Evolutionary conservation across 1,284 basidiomycete species (phyloP), one percentile per base, ranked within the genome.

Genomic region (Filobasidium uniguttulatum): DNA sequence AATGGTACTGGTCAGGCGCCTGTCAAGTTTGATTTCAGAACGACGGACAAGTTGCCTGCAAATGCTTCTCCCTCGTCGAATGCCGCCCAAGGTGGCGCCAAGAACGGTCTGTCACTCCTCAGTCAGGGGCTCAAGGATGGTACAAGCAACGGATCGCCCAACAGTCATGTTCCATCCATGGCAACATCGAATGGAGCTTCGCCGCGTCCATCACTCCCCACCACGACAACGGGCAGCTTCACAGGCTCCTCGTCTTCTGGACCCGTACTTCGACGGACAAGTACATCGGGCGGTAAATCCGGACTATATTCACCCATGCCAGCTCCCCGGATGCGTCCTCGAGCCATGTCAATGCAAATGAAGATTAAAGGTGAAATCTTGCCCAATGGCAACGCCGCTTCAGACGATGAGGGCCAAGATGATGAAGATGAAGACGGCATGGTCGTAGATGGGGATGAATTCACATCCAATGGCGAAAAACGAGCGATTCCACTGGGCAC

Each of bases 401-500:
- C 55, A 14, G 60, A 60, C 26, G 54, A 54, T 14, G 49, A 58
- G 22, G 50, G 19, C n/a, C 52, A 52, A 8, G 56, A 63, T 17
- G 64, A 66, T 22, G 62, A 65, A 54, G 63, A 64, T 23, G 59
- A 62, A 52, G 63, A 63, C 8, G 56, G 51, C 6, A 48, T 48
- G 47, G 37, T 30, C 14, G 23, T 64, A 50, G 62, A 62, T 40
- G 64, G 55, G 9, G 61, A 60, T 22, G 61, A 63, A 12, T 59
- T 59, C 20, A 59, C 56, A 17, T 56, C 55, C 22, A 45, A 49
- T 20, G 55, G 51, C 3, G 55, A 52, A 33, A 34, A 48, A 28
- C 56, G 48, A 46, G 51, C 48, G 25, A 60, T 59, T 46, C 50
- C 48, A 29, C 57, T 70, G 29, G 68, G 68, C 5, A 67, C 61